These are phyloP conservation scores for Striga asiatica DNA, from an alignment of 257 asterid species.

Conservation along the genomic window DNA sequence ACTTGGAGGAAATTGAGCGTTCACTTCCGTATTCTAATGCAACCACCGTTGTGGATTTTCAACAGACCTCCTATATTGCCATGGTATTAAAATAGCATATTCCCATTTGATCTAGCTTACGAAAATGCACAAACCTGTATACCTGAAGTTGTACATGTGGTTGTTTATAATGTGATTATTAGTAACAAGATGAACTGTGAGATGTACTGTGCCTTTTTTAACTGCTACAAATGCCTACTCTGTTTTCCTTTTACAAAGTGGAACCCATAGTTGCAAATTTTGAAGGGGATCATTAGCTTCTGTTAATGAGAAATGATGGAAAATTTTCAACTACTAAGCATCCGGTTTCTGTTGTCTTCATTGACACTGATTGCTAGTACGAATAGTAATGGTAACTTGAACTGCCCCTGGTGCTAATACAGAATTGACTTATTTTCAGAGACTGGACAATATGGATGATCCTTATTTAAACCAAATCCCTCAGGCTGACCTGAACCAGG, in stretches of 20 bases:
- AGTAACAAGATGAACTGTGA: not conserved
- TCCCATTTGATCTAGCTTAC: not conserved
- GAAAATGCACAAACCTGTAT: slow-evolving; percentile 2
- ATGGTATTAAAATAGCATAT: slow-evolving; percentile 39
- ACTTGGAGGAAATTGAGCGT: slow-evolving; percentile 47
- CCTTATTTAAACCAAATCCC: slow-evolving; percentile 32
- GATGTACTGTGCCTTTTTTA: not conserved
- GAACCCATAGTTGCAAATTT: too few species aligned
- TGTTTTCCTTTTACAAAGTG: not conserved
- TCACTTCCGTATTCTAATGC: slow-evolving; percentile 32
- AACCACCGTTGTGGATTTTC: slow-evolving; percentile 43
- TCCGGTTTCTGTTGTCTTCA: slow-evolving; percentile 9
- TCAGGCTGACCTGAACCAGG: slow-evolving; percentile 27
- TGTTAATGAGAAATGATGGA: not conserved
- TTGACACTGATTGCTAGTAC: not conserved
- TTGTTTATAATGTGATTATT: not conserved
- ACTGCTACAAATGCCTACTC: not conserved
- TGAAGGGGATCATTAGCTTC: not conserved
- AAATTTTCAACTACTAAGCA: not conserved
- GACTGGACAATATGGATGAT: slow-evolving; percentile 59
- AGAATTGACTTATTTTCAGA: slow-evolving; percentile 30
- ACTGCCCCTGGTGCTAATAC: slow-evolving; percentile 1
- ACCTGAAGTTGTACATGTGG: slow-evolving; percentile 1
- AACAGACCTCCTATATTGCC: slow-evolving; percentile 49
- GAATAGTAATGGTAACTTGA: not conserved